Base-by-base conservation (phyloP, 2,329 filamentous ascomycete genomes). In the Graphilbum sp. region DNA sequence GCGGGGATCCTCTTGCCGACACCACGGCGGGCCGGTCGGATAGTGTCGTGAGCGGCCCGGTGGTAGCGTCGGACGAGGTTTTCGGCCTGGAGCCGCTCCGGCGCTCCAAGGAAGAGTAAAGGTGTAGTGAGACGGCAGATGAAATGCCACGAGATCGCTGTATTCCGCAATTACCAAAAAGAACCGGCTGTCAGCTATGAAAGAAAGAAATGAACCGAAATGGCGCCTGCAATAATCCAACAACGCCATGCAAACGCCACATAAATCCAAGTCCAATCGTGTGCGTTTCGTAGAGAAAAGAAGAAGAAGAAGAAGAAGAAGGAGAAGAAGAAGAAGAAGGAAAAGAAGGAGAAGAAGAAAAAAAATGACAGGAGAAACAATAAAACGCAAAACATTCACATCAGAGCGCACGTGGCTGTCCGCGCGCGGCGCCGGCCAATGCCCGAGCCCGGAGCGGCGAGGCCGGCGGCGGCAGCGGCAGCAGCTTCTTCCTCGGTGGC, bases 401-500 rank as follows among this genome's bases (percentile, higher is more conserved):
- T 52, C 15, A 52, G 40, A 4, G 37, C 36, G 36, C 50, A 51
- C 16, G 45, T 43, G 2, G 49, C 45, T 3, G 49, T 51, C 4
- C 44, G 42, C 4, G 42, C 46, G 1, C 44, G 46, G 3, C 42
- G 42, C 2, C 44, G 41, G 2, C 44, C 41, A 15, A 39, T 37
- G 21, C 39, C 66, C 20, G 70, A 63, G 5, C 60, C 64, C 8
- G 72, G 78, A 32, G 81, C 82, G 45, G 86, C 81, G 52, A 93
- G 85, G 47, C 83, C 75, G 35, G 80, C 76, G 10, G 72, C 79
- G 3, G 58, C 63, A 18, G 60, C 61, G 4, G n/a, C 36, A 17
- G 6, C 35, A 6, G 9, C 37, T 19, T 35, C 82, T 46, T 86
- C 81, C 53, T 94, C 86, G 47, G 84, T 75, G 34, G 80, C 76